Conservation (phyloP, 768 basidiomycete genomes). For the Russula lepida region DNA sequence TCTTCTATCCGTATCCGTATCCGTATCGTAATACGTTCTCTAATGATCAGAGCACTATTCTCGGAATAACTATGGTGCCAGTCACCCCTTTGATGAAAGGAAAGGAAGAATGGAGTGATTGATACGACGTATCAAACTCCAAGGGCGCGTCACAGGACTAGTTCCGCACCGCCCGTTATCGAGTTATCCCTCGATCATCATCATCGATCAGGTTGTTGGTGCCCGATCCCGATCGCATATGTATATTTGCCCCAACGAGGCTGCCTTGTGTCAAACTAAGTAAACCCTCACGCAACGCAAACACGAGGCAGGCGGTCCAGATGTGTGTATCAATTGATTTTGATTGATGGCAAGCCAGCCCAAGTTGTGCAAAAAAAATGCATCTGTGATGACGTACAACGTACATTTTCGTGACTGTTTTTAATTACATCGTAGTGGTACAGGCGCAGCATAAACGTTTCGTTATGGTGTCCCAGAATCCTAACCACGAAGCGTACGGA, state of each 20-base stretch:
- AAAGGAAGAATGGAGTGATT: neutral
- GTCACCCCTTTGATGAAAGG: neutral
- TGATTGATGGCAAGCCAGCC: neutral
- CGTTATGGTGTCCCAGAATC: neutral
- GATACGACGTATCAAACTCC: neutral
- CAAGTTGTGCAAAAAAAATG: neutral
- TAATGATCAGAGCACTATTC: neutral
- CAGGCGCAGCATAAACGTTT: neutral
- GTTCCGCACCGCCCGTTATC: neutral
- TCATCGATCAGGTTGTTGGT: slow-evolving; percentile 9
- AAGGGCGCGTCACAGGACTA: neutral
- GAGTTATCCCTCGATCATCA: neutral
- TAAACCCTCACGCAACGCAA: slow-evolving; percentile 1
- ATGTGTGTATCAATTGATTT: neutral
- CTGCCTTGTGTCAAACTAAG: slow-evolving; percentile 2
- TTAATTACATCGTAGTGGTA: slow-evolving; percentile 14
- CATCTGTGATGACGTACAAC: slow-evolving; percentile 15
- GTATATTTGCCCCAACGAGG: slow-evolving; percentile 10
- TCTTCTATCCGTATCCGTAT: neutral
- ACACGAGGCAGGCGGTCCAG: neutral
- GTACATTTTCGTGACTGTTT: neutral
- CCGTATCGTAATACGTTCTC: neutral
- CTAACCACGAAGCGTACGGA: slow-evolving; percentile 1
- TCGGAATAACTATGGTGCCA: neutral
- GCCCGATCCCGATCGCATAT: slow-evolving; percentile 4